Base-by-base conservation (phyloP, 441 rosid genomes). In the Aquilaria agallochum region DNA sequence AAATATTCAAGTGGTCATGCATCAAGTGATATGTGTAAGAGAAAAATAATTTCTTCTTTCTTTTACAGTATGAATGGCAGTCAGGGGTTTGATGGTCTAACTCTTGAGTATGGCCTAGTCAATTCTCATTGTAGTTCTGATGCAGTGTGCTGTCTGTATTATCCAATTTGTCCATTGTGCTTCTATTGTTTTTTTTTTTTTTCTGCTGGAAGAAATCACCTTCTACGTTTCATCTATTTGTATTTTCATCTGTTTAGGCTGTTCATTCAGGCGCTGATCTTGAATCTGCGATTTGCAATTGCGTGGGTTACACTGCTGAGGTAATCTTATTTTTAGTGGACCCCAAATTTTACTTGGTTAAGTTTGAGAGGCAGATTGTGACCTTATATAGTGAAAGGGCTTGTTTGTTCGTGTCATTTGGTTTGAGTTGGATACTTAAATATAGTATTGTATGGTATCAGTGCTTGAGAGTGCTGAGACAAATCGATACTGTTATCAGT, bases 181-280 rank as follows among this genome's bases (percentile, higher is more conserved):
- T 54, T 63, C 46, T 54, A 31, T 34, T 50, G 40, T 20, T 20
- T 20, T 20, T 20, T 20, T 20, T 60, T 58, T 32, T 60, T 15
- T 65, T 34, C 9, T 57, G 40, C 50, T 59, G 45, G 54, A 59
- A 44, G 50, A 59, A 11, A 52, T 31, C 27, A 34, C 42, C 45
- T 34, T 32, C 31, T 30, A 34, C 56, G 56, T 15, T 50, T 50
- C 27, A 20, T 36, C 27, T 65, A 34, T 57, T 57, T 74, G 13
- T 55, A 40, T 52, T 47, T 45, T 63, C 58, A 57, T 69, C 56
- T 53, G 7, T 45, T 55, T 74, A 82, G 88, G 86, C 85, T 70
- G 90, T 87, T 60, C 90, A 87, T 71, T 84, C 88, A 57, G 90
- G 87, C 68, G 90, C 77, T 67, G 90, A 87, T 72, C 86, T 87